phyloP scores from a whole-genome alignment of 305 asterid species.

The Striga hermonthica region DNA sequence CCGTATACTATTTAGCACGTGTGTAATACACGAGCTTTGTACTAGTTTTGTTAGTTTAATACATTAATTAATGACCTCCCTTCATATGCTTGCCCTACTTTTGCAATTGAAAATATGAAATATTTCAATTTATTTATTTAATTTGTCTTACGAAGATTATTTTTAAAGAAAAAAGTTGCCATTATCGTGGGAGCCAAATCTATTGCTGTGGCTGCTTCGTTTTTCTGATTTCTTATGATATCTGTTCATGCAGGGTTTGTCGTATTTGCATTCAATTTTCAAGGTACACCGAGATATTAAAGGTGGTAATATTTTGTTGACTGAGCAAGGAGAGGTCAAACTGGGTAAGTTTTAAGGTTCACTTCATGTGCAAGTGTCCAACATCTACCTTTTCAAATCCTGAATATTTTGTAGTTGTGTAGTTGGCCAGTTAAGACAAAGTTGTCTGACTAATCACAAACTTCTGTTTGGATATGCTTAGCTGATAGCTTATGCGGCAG shows the following conservation, averaged over 20 bases:
- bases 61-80: conserved; percentile 17
- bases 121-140: background rate
- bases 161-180: conserved; percentile 10
- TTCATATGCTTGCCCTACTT: background rate
- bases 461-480: conserved; percentile 26
- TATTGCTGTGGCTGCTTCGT: conserved; percentile 30
- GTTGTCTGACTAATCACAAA: conserved; percentile 17
- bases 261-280: conserved; percentile 95
- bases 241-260: conserved; percentile 69
- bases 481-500: conserved; percentile 15
- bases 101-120: conserved; percentile 13
- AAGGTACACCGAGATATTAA: conserved; percentile 99
- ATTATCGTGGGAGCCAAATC: conserved; percentile 16
- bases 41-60: conserved; percentile 19
- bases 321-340: conserved; percentile 98
- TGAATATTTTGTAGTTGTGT: conserved; percentile 23
- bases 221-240: conserved; percentile 20
- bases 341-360: conserved; percentile 62
- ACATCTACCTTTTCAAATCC: conserved; percentile 17
- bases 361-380: conserved; percentile 19
- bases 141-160: conserved; percentile 8
- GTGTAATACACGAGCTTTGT: too few species aligned
- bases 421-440: conserved; percentile 15
- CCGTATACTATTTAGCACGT: too few species aligned
- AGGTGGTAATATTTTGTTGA: conserved; percentile 96